Evolutionary conservation across 768 basidiomycete genomes (phyloP).

Genomic region (Pleurotus sapidus): DNA sequence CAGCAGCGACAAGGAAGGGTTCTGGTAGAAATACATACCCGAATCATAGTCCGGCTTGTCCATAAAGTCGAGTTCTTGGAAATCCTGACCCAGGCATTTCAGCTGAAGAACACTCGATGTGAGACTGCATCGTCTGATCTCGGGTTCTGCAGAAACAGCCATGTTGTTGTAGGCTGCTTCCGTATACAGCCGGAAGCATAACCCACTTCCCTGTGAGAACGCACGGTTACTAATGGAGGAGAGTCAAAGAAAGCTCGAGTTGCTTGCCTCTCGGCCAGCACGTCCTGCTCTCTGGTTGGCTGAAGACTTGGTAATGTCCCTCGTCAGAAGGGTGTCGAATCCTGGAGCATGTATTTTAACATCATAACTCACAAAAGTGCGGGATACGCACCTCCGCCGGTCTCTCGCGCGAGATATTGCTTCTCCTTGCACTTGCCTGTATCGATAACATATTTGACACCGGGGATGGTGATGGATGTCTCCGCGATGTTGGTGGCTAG

Average conservation of each 20-base stretch:
- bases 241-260: neutral
- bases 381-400: conserved; percentile 56
- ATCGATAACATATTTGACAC: conserved; percentile 93
- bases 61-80: conserved; percentile 84
- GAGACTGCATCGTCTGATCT: conserved; percentile 86
- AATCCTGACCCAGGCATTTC: conserved; percentile 77
- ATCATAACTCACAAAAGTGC: neutral
- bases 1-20: neutral
- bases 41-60: conserved; percentile 77
- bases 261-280: conserved; percentile 84
- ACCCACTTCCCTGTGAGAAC: conserved; percentile 60
- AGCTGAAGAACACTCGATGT: conserved; percentile 83
- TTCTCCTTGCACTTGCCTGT: conserved; percentile 97
- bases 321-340: conserved; percentile 82
- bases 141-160: conserved; percentile 70
- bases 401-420: conserved; percentile 66
- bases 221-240: neutral
- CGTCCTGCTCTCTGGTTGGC: conserved; percentile 95
- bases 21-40: conserved; percentile 43
- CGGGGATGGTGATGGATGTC: conserved; percentile 96
- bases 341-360: conserved; percentile 37
- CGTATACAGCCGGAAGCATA: conserved; percentile 92
- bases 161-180: conserved; percentile 73
- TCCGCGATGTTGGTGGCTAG: conserved; percentile 98
- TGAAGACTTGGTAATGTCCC: conserved; percentile 84